Evolutionary conservation across 176 grass and related monocot species (phyloP), one percentile per base, ranked within the genome.

Genomic region (Zoysia japonica): DNA sequence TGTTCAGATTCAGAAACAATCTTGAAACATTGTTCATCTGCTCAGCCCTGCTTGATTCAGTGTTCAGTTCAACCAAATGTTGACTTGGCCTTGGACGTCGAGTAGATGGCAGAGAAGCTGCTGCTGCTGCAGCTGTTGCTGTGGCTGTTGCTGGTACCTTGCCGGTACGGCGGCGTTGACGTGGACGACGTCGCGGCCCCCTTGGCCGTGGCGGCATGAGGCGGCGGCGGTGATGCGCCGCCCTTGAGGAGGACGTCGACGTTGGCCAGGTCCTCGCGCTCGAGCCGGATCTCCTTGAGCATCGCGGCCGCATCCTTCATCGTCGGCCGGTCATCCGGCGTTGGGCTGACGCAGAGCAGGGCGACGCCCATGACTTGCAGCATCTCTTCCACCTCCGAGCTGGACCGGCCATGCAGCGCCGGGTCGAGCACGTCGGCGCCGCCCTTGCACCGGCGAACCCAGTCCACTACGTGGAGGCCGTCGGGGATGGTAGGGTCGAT

Each of bases 261-360:
- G 4, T 86, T 93, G 7, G 90, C 87, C 7, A 88, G 59, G 20
- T 98, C 91, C 70, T 94, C 95, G n/a, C 87, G 83, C 48, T 98
- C 95, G 15, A 94, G 90, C 17, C 86, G 64, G 76, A 94, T 98
- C 89, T 94, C 95, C 75, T 74, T 93, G 63, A 98, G 86, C 95
- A 98, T 98, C 0, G 92, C 95, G 0, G 90, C 85, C 17, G 94
- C 95, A 68, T 98, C 95, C 80, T 92, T 98, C 95, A 98, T 98
- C 0, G 95, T 74, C 2, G 95, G 95, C 3, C 95, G 85, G 65
- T 98, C 95, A 2, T 98, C 95, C 1, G 92, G 95, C 51, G 72
- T 40, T 0, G 89, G 70, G 80, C 80, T 92, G 13, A 98, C 95
- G 66, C 92, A 98, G 19, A 98, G 87, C 54, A 98, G 80, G 0